Base-by-base conservation (phyloP, 768 basidiomycete genomes). In the Termitomyces sp. region DNA sequence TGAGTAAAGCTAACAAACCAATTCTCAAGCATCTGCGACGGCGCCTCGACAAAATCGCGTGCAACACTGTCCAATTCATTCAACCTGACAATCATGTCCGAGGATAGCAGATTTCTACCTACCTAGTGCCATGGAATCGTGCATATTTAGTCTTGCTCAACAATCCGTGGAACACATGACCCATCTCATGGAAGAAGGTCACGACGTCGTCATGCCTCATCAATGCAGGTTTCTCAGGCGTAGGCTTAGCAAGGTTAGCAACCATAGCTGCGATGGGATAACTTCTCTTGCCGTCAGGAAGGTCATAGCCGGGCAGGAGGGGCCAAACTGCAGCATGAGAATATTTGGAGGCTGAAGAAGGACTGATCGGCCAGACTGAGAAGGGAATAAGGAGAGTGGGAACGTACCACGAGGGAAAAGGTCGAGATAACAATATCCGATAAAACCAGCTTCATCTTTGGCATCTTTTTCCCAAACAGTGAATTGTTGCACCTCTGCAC, bases 171-270 rank as follows among this genome's bases (percentile, higher is more conserved):
- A 87, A 87, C 4, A 84, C 83, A 59, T 87, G 85, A 0, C 87
- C 90, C 87, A 92, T 90, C 71, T 93, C 92, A 63, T 94, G 92
- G 82, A 94, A 92, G 74, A 94, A 92, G 0, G 92, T 94, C 11
- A 91, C 90, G 1, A 92, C 91, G 57, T 92, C 90, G 63, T 87
- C 85, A 60, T 93, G 90, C n/a, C 82, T 76, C 90, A 95, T 90
- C 36, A 93, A 74, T 20, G 90, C 91, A 2, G 91, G 91, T 58
- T 86, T 85, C 6, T 86, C 84, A 1, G 86, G 82, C 1, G 90
- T 92, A 3, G 90, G 79, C 67, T 94, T 95, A 4, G 92, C 90
- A 10, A 95, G 80, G 68, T 94, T 94, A 40, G 93, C 92, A 7
- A 94, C 93, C 92, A 94, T 94, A 3, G 88, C 87, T 1, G 86